Conservation (phyloP, 2,329 filamentous ascomycete species). For the Exophiala dermatitidis region DNA sequence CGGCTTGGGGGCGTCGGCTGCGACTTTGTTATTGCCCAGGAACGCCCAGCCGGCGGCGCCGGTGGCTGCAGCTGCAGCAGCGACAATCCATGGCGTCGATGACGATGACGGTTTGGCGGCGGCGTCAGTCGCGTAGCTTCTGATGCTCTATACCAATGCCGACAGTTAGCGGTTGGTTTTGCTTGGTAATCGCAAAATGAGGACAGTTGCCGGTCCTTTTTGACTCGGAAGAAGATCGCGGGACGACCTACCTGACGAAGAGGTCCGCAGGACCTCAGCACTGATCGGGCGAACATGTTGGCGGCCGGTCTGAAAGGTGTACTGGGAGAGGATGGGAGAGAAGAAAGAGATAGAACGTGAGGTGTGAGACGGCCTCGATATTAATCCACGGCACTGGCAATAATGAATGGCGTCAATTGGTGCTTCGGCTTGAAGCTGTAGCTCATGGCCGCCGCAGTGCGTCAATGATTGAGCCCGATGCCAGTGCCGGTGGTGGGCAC, state of each 20-base stretch:
- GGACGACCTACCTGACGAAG: conserved; percentile 51
- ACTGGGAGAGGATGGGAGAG: background rate
- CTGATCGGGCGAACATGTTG: conserved; percentile 62
- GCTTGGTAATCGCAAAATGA: no score
- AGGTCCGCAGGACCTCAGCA: conserved; percentile 58
- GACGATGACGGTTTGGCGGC: conserved; percentile 48
- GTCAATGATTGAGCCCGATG: background rate
- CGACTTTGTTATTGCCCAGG: conserved; percentile 30
- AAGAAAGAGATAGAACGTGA: background rate
- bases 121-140: conserved; percentile 64
- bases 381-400: background rate
- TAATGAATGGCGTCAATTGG: background rate
- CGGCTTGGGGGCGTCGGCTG: conserved; percentile 27
- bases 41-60: conserved; percentile 51
- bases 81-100: conserved; percentile 35
- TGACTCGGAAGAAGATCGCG: background rate
- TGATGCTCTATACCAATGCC: conserved; percentile 47
- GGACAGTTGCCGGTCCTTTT: background rate
- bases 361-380: background rate
- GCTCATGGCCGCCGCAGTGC: background rate
- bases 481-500: no score
- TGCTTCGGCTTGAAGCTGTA: background rate
- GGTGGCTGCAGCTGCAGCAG: conserved; percentile 50
- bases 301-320: background rate
- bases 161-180: background rate